Conservation (phyloP, 2,329 filamentous ascomycete genomes). For the Venturia asperata region DNA sequence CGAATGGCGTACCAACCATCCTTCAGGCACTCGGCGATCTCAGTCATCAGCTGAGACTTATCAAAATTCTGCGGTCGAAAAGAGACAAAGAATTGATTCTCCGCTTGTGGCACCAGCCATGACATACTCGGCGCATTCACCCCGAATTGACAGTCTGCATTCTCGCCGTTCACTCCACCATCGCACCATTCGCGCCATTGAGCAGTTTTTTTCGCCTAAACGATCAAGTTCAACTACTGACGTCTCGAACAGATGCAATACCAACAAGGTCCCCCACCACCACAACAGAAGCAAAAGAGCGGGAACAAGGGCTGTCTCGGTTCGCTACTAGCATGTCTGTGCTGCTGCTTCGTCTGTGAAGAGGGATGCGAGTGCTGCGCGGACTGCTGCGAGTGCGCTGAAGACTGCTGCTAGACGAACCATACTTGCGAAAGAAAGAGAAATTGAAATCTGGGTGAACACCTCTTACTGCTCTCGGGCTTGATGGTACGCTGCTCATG, state of each 20-base stretch:
- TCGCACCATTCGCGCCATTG: not conserved
- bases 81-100: not conserved
- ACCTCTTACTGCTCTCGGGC: not conserved
- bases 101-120: not conserved
- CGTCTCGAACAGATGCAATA: slow-evolving; percentile 38
- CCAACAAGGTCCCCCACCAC: slow-evolving; percentile 42
- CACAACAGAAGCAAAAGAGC: slow-evolving; percentile 39
- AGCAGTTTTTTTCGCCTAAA: not conserved
- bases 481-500: not conserved
- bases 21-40: not conserved
- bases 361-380: slow-evolving; percentile 58
- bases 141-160: not conserved
- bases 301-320: slow-evolving; percentile 25
- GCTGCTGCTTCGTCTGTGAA: slow-evolving; percentile 59
- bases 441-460: not conserved
- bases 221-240: not conserved
- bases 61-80: not conserved
- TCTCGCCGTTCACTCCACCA: not conserved
- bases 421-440: not conserved
- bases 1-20: not conserved
- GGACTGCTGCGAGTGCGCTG: slow-evolving; percentile 31
- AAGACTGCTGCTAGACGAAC: slow-evolving; percentile 8
- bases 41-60: not conserved
- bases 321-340: slow-evolving; percentile 44
- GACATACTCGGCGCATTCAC: not conserved